Evolutionary conservation across 805 yeast species (phyloP), one percentile per base, ranked within the genome.

Genomic region (Nakazawaea molendinolei): DNA sequence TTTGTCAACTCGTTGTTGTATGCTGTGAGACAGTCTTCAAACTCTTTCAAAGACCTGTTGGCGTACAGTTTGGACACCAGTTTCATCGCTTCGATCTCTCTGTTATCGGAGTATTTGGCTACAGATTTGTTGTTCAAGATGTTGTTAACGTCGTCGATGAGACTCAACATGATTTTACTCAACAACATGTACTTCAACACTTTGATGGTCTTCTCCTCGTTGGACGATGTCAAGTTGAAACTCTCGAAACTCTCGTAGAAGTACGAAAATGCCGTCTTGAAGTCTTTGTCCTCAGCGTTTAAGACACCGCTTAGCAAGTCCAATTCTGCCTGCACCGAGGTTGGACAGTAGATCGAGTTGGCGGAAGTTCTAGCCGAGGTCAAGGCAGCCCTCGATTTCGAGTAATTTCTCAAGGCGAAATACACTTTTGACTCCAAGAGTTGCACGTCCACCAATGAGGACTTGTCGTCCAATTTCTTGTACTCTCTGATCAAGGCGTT

Each of bases 341-440:
- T 84, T 8, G 97, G 95, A 51, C 95, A 85, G 64, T 89, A 94
- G 35, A 92, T 86, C 16, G 97, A 74, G 58, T 92, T 94, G n/a
- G 98, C 98, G 3, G 95, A 82, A 0, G 98, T 92, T 59, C 97
- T 76, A 2, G 98, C 96, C 31, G 95, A 79, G 2, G 97, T 87
- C 49, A 92, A 69, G 3, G 96, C 79, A 6, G 97, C 97, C 50
- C 85, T 76, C 5, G 95, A 75, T 62, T 90, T 92, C 5, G 96
- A 83, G 50, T 85, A 71, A 58, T 92, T 92, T 56, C 96, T 76
- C 50, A 92, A 68, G 19, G 95, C 87, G 57, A 89, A 95, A 58
- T 82, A 92, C 27, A 86, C 86, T 52, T 86, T 81, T 15, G 92
- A 72, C 58, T 92, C 97, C 44, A 92, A 72, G 45, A 92, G 65